These are phyloP conservation scores for Leccinellum luteum DNA, from an alignment of 768 basidiomycete species.

Conservation along the genomic window DNA sequence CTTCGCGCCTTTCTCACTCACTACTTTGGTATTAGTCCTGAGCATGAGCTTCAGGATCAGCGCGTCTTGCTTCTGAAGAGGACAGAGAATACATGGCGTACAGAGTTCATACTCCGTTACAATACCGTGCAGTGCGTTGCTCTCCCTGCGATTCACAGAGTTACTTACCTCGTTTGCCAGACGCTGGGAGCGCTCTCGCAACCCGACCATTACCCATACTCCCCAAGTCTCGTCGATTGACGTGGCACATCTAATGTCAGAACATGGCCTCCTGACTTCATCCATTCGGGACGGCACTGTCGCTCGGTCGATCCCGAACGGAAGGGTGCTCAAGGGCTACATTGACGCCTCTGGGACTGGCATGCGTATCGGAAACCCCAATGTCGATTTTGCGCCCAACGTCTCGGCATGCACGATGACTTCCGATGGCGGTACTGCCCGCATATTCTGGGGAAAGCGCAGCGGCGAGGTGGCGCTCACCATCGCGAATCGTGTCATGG, in stretches of 20 bases:
- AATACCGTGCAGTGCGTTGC: conserved; percentile 48
- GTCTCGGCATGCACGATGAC: conserved; percentile 56
- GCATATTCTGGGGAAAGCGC: conserved; percentile 70
- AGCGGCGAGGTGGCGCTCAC: conserved; percentile 68
- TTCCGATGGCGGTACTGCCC: conserved; percentile 64
- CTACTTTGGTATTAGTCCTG: conserved; percentile 64
- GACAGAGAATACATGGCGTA: conserved; percentile 61
- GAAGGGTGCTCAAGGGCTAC: conserved; percentile 67
- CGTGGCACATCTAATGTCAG: conserved; percentile 58
- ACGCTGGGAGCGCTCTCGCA: conserved; percentile 67
- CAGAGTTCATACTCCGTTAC: conserved; percentile 63
- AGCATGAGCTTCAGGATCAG: conserved; percentile 49
- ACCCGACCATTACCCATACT: conserved; percentile 55
- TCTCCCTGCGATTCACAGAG: neutral
- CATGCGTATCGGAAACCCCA: conserved; percentile 68
- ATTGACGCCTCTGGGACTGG: conserved; percentile 62
- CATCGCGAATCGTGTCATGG: conserved; percentile 57
- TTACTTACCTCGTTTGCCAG: conserved; percentile 36
- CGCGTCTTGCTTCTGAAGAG: conserved; percentile 53
- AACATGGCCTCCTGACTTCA: conserved; percentile 53
- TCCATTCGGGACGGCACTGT: conserved; percentile 70
- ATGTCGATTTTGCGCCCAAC: conserved; percentile 69
- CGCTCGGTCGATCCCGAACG: conserved; percentile 68
- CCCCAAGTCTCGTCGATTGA: conserved; percentile 61
- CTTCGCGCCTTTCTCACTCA: conserved; percentile 67